A percentile compares a stretch with the other conserved stretches of the same genome.
These are phyloP conservation scores for Diutina neorugosa DNA, from an alignment of 1,139 yeast genomes.

Conservation along the genomic window DNA sequence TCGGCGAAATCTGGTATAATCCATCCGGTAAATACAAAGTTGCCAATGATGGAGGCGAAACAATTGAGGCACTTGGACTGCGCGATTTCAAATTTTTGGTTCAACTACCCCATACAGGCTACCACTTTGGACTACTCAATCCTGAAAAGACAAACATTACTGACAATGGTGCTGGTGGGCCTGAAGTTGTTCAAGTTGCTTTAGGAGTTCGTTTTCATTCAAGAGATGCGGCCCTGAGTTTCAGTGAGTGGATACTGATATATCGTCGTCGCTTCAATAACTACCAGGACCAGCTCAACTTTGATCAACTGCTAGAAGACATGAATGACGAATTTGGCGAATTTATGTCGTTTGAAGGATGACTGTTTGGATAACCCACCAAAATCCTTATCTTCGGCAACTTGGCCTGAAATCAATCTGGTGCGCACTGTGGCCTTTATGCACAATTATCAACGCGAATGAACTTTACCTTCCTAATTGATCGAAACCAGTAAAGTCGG, in stretches of 20 bases:
- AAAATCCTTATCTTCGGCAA: too few species aligned
- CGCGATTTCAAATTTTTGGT: conserved; percentile 1
- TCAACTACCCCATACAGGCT: not conserved
- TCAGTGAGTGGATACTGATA: not conserved
- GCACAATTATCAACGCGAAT: not conserved
- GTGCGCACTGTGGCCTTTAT: not conserved
- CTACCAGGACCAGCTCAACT: not conserved
- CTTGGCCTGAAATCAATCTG: not conserved
- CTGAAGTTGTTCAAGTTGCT: not conserved
- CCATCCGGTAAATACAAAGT: not conserved
- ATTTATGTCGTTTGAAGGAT: not conserved
- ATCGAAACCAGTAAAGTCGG: not conserved
- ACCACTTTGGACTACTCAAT: not conserved
- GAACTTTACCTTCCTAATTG: conserved; percentile 1
- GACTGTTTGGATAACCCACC: not conserved
- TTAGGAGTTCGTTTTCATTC: not conserved
- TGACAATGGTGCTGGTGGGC: not conserved
- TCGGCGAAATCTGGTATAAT: conserved; percentile 3
- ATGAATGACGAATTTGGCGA: conserved; percentile 2
- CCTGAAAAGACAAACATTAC: not conserved
- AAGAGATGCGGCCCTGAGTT: not conserved
- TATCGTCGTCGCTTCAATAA: not conserved
- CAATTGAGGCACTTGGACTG: not conserved
- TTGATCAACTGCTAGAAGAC: not conserved
- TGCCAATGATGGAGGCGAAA: conserved; percentile 3